phyloP scores from a whole-genome alignment of 2,329 filamentous ascomycete genomes.

The Alternaria sp. region DNA sequence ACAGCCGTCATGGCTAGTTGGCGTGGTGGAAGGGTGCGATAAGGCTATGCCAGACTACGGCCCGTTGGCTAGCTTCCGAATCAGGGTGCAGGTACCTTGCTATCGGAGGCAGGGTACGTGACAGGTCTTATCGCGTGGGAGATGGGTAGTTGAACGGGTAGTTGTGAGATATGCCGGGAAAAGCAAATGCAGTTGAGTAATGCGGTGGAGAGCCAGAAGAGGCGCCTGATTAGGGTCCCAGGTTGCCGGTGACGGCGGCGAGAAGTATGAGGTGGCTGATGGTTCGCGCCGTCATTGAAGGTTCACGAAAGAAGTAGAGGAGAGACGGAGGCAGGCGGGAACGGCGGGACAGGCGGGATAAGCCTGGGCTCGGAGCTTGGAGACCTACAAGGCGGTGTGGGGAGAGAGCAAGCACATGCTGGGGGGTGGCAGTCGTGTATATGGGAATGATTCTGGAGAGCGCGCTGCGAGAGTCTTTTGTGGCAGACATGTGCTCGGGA shows the following conservation, averaged over 20 bases:
- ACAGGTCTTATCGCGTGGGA: conserved; percentile 52
- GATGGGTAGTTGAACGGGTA: conserved; percentile 24
- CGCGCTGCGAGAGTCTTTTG: conserved; percentile 45
- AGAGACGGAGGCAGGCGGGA: conserved; percentile 23
- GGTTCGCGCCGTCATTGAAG: conserved; percentile 55
- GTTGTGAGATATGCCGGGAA: conserved; percentile 35
- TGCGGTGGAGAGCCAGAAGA: conserved; percentile 21
- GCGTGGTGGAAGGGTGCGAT: conserved; percentile 32
- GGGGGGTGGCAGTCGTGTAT: conserved; percentile 27
- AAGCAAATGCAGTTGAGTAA: conserved; percentile 36
- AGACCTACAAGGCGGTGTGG: conserved; percentile 37
- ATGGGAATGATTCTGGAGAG: conserved; percentile 23
- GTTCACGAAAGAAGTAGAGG: conserved; percentile 27
- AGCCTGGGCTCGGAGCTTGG: conserved; percentile 22
- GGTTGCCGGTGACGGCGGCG: conserved; percentile 51
- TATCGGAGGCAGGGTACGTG: conserved; percentile 29
- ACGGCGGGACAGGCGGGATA: conserved; percentile 28
- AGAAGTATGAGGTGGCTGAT: conserved; percentile 55
- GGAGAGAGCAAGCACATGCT: conserved; percentile 34
- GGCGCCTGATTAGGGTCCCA: conserved; percentile 41
- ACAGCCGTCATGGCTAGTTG: conserved; percentile 56
- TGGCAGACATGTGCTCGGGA: conserved; percentile 45
- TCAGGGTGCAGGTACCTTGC: conserved; percentile 27
- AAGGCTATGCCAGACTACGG: conserved; percentile 41
- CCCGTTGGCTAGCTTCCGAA: conserved; percentile 44